phyloP scores from a whole-genome alignment of 2,329 filamentous ascomycete genomes.

The Fusarium vanettenii region DNA sequence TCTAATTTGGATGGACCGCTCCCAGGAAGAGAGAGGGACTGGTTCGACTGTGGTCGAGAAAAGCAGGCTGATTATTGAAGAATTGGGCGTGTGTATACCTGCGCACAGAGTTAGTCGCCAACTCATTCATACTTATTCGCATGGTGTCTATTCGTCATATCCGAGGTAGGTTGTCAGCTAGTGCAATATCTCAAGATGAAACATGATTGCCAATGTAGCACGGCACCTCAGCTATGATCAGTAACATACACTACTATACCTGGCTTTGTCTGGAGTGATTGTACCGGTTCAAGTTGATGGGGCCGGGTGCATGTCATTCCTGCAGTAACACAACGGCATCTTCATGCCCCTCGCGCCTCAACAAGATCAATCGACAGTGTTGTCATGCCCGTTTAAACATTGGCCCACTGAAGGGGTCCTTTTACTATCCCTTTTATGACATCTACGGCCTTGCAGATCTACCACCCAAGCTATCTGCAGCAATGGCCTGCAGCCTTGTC shows the following conservation, averaged over 20 bases:
- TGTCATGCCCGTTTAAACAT: neutral
- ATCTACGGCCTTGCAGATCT: conserved; percentile 8
- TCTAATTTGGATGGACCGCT: neutral
- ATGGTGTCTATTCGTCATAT: neutral
- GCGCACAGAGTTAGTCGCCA: neutral
- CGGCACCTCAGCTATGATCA: neutral
- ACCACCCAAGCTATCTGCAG: neutral
- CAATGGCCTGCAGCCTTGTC: conserved; percentile 50
- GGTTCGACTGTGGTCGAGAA: neutral
- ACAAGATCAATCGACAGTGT: neutral
- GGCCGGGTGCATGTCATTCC: neutral
- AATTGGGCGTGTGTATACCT: neutral
- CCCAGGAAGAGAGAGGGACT: neutral
- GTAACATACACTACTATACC: neutral
- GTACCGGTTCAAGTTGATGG: neutral
- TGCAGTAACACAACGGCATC: neutral
- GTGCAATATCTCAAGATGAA: neutral
- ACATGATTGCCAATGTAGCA: neutral
- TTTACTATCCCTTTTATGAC: neutral
- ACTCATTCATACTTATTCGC: neutral
- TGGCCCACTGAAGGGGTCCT: neutral
- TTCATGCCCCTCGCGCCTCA: neutral
- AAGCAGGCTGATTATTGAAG: neutral
- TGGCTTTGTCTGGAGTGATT: conserved; percentile 19
- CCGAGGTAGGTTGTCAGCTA: neutral